Percentiles rank a stretch among this genome's conserved stretches.
Evolutionary conservation across 2,329 filamentous ascomycete species (phyloP).

Genomic region (Hymenoscyphus linearis): DNA sequence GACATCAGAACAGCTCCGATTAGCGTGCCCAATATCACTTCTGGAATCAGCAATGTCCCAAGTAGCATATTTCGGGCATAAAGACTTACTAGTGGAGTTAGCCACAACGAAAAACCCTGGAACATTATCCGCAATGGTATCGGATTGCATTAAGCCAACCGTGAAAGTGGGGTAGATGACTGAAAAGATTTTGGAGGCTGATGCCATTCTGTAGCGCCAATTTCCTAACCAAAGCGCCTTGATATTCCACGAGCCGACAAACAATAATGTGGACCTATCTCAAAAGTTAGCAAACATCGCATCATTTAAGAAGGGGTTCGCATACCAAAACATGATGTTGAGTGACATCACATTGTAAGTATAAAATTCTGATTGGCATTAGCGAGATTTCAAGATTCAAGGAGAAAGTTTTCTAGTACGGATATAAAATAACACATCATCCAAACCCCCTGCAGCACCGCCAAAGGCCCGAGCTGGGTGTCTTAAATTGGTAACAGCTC

Average conservation of each 20-base stretch:
- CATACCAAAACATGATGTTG: constrained; percentile 42
- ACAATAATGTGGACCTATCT: constrained; percentile 35
- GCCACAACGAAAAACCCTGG: constrained; percentile 33
- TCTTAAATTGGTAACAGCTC: constrained; percentile 32
- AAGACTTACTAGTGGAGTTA: constrained; percentile 35
- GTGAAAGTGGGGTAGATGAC: constrained; percentile 35
- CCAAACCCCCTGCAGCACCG: constrained; percentile 37
- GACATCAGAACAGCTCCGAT: constrained; percentile 35
- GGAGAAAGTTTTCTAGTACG: constrained; percentile 31
- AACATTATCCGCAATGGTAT: constrained; percentile 27
- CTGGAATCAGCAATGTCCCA: constrained; percentile 2
- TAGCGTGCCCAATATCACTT: constrained; percentile 38
- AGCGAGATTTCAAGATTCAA: constrained; percentile 8
- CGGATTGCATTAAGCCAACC: constrained; percentile 32
- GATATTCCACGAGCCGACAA: constrained; percentile 33
- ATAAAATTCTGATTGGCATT: constrained; percentile 40
- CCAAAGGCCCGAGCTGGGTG: constrained; percentile 40
- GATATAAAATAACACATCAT: constrained; percentile 43
- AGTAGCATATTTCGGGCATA: background rate
- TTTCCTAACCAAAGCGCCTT: constrained; percentile 27
- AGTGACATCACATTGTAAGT: constrained; percentile 45
- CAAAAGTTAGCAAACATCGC: constrained; percentile 1
- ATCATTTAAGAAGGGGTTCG: background rate
- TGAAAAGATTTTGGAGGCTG: constrained; percentile 33
- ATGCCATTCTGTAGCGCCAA: constrained; percentile 24